Base-by-base conservation (phyloP, 73 alveolate genomes). In the Paramecium bursaria region DNA sequence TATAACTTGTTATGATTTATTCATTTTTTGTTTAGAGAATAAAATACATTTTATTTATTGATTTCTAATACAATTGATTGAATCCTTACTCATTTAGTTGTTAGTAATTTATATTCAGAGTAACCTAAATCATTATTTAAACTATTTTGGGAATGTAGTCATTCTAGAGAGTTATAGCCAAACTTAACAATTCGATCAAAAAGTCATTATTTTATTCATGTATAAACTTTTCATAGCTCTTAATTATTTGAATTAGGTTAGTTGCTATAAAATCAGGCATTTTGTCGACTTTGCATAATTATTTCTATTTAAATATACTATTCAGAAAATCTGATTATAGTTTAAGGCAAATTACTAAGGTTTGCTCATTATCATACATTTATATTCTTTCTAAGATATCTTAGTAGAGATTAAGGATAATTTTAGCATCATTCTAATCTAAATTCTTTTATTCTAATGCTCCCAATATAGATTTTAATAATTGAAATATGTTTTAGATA, bases 201-300 rank as follows among this genome's bases (percentile, higher is more conserved):
- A 67, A 67, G 33, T 21, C 30, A 67, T 67, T 67, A 67, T 67
- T 47, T 42, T 67, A 19, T 67, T 67, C 82, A 42, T 67, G 55
- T 2, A 67, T 67, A 27, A 25, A 67, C 44, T 67, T 67, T 19
- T 67, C 82, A 67, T 67, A 67, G 21, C 42, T 67, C 1, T 42
- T 67, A 53, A 67, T 67, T 39, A 67, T 67, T 67, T 67, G 22
- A 25, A 67, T 21, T 0, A 57, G 33, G 21, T 67, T 53, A 39
- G 33, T 67, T 7, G 82, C 82, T 19, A 67, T 67, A 14, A 67
- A 67, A 35, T 27, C 82, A 35, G 33, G 60, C 5, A 67, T 57
- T 0, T 53, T 39, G 17, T 53, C 26, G 10, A 67, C 82, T 15
- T 26, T 33, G 33, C 82, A 39, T 7, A 67, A 47, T 67, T 67